phyloP scores from a whole-genome alignment of 768 basidiomycete genomes.

The Tylopilus balloui region DNA sequence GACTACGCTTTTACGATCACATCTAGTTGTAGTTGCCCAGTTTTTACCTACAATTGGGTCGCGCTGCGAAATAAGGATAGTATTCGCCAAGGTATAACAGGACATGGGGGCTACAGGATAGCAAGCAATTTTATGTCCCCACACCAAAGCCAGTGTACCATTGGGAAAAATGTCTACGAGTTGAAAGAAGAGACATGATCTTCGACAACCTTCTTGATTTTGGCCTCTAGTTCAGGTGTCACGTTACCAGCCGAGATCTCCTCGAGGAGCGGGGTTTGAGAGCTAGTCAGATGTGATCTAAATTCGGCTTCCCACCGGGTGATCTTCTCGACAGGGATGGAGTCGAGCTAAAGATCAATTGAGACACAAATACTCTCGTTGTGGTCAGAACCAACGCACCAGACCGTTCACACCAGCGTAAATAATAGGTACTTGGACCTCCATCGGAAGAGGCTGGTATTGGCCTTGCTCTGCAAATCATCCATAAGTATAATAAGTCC shows the following conservation, averaged over 20 bases:
- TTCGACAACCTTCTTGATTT: slow-evolving; percentile 94
- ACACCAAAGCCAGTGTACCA: slow-evolving; percentile 12
- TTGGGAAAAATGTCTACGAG: slow-evolving; percentile 38
- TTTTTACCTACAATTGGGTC: not conserved
- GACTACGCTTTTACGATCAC: too few species aligned
- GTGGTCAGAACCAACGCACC: slow-evolving; percentile 40
- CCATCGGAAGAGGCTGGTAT: slow-evolving; percentile 91
- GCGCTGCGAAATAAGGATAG: slow-evolving; percentile 27
- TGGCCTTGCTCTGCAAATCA: slow-evolving; percentile 83
- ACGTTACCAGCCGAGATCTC: slow-evolving; percentile 83
- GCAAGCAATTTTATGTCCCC: slow-evolving; percentile 19
- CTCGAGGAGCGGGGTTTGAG: slow-evolving; percentile 71
- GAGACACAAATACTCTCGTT: not conserved
- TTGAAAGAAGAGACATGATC: slow-evolving; percentile 82
- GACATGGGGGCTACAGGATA: slow-evolving; percentile 18
- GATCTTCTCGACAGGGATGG: slow-evolving; percentile 93
- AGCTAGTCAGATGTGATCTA: slow-evolving; percentile 77
- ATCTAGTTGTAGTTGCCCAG: too few species aligned
- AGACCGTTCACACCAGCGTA: slow-evolving; percentile 99
- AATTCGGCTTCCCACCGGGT: slow-evolving; percentile 90
- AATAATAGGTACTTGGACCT: slow-evolving; percentile 97
- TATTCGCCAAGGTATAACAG: slow-evolving; percentile 27
- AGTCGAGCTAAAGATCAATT: slow-evolving; percentile 61
- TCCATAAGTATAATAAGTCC: slow-evolving; percentile 8
- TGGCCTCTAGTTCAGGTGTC: slow-evolving; percentile 83